A percentile compares a stretch with the other conserved stretches of the same genome.
Conservation (phyloP, 331 rosid genomes). For the Pyracantha coccinea region DNA sequence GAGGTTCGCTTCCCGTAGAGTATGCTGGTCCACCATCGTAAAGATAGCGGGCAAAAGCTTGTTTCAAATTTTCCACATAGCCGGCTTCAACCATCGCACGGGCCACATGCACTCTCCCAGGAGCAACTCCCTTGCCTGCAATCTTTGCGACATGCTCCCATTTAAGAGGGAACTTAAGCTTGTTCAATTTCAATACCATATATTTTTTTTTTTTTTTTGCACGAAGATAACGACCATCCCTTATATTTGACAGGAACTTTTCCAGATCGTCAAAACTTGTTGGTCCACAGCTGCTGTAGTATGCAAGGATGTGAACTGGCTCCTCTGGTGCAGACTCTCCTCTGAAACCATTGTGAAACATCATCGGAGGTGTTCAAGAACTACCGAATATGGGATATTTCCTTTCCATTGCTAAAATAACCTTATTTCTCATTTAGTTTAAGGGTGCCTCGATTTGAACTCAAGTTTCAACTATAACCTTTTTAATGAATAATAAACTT, state of each 20-base stretch:
- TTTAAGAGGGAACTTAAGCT: constrained; percentile 73
- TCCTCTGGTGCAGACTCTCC: constrained; percentile 70
- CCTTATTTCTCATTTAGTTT: neutral
- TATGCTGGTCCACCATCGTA: constrained; percentile 99
- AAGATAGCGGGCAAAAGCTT: constrained; percentile 85
- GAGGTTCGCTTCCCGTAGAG: constrained; percentile 90
- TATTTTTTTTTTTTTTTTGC: no score
- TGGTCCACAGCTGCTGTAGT: constrained; percentile 95
- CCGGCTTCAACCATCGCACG: constrained; percentile 96
- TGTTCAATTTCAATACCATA: constrained; percentile 76
- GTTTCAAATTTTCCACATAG: constrained; percentile 78
- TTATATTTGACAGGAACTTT: constrained; percentile 57
- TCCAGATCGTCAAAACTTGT: constrained; percentile 58
- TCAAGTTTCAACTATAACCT: neutral
- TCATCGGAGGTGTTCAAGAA: constrained; percentile 6
- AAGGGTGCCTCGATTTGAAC: neutral
- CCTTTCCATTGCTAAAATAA: neutral
- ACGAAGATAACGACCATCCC: constrained; percentile 87
- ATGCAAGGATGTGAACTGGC: constrained; percentile 93
- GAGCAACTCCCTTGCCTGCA: constrained; percentile 96
- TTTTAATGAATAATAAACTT: neutral
- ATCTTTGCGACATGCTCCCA: constrained; percentile 94
- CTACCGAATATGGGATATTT: neutral
- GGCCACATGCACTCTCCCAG: constrained; percentile 92
- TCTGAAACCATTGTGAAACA: constrained; percentile 29